Evolutionary conservation across 83 land plant species (phyloP).

Genomic region (Picea abies): DNA sequence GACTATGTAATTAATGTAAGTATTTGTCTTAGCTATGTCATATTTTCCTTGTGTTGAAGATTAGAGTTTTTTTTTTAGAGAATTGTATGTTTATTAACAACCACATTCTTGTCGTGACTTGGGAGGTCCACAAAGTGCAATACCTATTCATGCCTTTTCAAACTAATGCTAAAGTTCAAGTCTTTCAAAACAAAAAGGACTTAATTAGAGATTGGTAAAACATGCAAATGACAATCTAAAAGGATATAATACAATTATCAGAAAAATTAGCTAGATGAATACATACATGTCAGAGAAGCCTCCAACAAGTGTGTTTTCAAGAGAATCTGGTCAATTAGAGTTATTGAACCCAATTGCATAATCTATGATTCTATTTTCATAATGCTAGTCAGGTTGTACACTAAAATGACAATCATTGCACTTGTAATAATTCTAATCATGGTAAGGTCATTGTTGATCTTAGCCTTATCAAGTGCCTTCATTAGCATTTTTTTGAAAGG

Average conservation of each 20-base stretch:
- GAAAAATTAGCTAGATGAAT: background rate
- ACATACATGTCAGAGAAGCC: conserved; percentile 23
- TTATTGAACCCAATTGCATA: background rate
- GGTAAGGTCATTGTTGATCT: background rate
- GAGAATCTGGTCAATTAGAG: conserved; percentile 21
- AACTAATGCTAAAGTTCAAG: no score
- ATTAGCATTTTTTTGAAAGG: background rate
- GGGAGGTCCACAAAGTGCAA: no score
- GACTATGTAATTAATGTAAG: no score
- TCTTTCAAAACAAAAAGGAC: no score
- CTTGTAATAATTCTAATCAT: conserved; percentile 16
- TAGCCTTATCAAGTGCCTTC: background rate
- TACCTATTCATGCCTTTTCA: no score
- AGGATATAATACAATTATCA: background rate
- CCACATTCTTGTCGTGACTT: no score
- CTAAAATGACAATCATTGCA: conserved; percentile 8
- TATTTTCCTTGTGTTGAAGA: no score
- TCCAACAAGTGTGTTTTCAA: conserved; percentile 9
- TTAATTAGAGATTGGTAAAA: no score
- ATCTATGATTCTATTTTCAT: background rate
- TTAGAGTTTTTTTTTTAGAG: no score
- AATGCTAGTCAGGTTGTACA: background rate
- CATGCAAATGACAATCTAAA: no score
- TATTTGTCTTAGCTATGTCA: no score
- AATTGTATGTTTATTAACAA: no score